Conservation (phyloP, 2,329 filamentous ascomycete species). For the Colletotrichum neosansevieriae region DNA sequence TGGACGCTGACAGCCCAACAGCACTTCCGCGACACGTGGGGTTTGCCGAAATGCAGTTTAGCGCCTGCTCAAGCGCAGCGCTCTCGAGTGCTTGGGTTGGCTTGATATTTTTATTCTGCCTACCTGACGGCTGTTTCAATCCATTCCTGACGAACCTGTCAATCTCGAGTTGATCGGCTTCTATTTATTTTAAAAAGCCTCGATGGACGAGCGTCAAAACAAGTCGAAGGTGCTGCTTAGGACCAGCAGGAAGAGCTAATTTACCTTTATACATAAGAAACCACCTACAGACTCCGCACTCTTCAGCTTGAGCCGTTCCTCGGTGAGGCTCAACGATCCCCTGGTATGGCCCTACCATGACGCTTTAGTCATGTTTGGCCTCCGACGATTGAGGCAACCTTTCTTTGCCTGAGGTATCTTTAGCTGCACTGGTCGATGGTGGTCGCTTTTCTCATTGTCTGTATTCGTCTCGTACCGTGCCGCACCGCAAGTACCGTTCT, state of each 20-base stretch:
- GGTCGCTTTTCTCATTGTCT: not conserved
- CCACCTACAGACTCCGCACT: not conserved
- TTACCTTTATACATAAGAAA: not conserved
- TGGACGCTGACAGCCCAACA: constrained; percentile 24
- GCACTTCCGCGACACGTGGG: constrained; percentile 33
- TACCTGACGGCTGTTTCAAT: constrained; percentile 17
- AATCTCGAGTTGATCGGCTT: constrained; percentile 6
- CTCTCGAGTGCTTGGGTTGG: constrained; percentile 7
- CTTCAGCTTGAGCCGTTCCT: not conserved
- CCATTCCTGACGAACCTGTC: constrained; percentile 20
- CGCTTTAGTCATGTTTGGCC: not conserved
- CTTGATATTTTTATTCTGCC: not conserved
- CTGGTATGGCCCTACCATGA: constrained; percentile 2
- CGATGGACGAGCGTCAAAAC: not conserved
- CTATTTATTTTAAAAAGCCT: constrained; percentile 9
- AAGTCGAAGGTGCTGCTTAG: not conserved
- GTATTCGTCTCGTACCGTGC: not conserved
- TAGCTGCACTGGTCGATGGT: constrained; percentile 1
- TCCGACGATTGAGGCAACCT: not conserved
- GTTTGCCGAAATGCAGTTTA: constrained; percentile 35
- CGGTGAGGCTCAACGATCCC: not conserved
- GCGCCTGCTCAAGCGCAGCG: constrained; percentile 27
- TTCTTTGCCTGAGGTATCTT: not conserved
- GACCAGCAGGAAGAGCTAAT: not conserved
- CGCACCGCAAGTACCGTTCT: not conserved